Evolutionary conservation across 768 basidiomycete species (phyloP).

Genomic region (Myochromella boudieri): DNA sequence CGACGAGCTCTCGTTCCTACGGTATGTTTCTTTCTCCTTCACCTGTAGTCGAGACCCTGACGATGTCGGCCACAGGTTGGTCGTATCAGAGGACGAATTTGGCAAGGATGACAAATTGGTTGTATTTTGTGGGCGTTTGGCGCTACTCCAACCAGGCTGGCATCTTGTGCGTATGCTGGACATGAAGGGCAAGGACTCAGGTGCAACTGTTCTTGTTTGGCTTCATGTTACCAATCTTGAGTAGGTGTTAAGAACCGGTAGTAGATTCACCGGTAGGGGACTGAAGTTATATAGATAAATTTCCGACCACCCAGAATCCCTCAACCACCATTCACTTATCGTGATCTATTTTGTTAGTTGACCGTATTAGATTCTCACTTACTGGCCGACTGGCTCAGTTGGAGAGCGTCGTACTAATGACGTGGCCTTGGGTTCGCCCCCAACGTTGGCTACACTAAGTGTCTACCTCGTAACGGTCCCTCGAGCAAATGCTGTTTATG

Average conservation of each 20-base stretch:
- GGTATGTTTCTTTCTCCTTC: conserved; percentile 30
- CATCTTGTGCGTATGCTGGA: conserved; percentile 50
- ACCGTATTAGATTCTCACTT: too few relatives aligned
- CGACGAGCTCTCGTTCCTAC: conserved; percentile 54
- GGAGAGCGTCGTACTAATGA: conserved; percentile 85
- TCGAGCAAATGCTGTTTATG: not conserved
- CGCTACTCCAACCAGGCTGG: conserved; percentile 47
- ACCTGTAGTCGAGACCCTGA: not conserved
- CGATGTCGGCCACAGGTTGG: conserved; percentile 25
- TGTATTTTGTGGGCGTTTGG: conserved; percentile 53
- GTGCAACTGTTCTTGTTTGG: conserved; percentile 34
- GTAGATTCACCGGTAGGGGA: too few relatives aligned
- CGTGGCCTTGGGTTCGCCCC: conserved; percentile 71
- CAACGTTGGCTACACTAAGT: conserved; percentile 58
- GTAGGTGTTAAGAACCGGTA: too few relatives aligned
- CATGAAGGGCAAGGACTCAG: conserved; percentile 48
- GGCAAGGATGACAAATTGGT: conserved; percentile 46
- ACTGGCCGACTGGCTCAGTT: conserved; percentile 85
- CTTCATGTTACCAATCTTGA: conserved; percentile 23
- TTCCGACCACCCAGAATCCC: too few relatives aligned
- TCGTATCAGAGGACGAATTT: conserved; percentile 39
- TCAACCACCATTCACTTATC: too few relatives aligned
- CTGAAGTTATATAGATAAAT: too few relatives aligned
- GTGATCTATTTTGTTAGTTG: too few relatives aligned
- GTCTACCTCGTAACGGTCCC: not conserved